Conservation (phyloP, 768 basidiomycete species). For the Kwoniella dendrophila region DNA sequence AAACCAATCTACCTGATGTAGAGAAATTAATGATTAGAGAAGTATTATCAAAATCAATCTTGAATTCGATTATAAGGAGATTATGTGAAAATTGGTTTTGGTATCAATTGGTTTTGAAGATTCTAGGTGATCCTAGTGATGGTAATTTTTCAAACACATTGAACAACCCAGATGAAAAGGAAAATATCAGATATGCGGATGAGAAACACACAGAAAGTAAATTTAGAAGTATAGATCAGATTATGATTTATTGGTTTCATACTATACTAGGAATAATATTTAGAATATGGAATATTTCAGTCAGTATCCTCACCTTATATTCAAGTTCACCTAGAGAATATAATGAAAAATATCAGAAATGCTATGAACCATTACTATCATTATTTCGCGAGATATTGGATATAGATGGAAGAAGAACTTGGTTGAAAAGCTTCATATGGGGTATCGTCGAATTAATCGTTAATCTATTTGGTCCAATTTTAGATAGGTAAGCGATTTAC, state of each 20-base stretch:
- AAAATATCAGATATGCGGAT: neutral
- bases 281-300: neutral
- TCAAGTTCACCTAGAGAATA: neutral
- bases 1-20: conserved; percentile 59
- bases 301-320: conserved; percentile 7
- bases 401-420: conserved; percentile 23
- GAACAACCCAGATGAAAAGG: neutral
- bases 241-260: neutral
- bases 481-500: conserved; percentile 41
- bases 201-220: no score
- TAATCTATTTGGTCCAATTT: conserved; percentile 13
- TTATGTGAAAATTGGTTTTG: conserved; percentile 90
- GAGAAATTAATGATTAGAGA: conserved; percentile 86
- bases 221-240: conserved; percentile 4
- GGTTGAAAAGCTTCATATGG: conserved; percentile 28
- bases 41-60: conserved; percentile 73
- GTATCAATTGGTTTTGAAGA: conserved; percentile 67
- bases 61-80: conserved; percentile 63
- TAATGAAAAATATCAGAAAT: neutral
- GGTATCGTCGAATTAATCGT: conserved; percentile 33
- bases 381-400: conserved; percentile 26
- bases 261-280: neutral
- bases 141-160: neutral
- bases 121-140: conserved; percentile 60
- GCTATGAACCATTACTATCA: no score